Evolutionary conservation across 1,139 yeast genomes (phyloP).

Genomic region (Tardiomyces depauwii): DNA sequence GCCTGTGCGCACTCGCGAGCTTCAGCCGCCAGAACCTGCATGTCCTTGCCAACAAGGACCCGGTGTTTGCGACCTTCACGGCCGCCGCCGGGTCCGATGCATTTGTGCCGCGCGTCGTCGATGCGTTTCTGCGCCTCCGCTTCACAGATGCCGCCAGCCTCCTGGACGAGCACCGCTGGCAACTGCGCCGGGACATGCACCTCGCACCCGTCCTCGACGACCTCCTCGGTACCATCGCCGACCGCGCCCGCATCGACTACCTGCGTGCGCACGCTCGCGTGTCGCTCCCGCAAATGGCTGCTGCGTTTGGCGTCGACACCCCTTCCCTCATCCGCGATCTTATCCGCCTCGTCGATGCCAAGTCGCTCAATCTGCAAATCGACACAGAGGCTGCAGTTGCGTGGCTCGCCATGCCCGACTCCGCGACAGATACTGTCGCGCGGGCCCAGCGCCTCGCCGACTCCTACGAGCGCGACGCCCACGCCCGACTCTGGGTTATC

Average conservation of each 20-base stretch:
- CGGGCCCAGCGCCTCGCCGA: neutral
- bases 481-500: neutral
- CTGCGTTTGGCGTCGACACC: neutral
- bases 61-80: constrained; percentile 56
- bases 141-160: neutral
- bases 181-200: neutral
- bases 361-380: neutral
- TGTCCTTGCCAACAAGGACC: constrained; percentile 31
- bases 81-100: constrained; percentile 17
- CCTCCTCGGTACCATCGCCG: neutral
- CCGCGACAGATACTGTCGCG: neutral
- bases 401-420: neutral
- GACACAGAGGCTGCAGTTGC: neutral
- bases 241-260: neutral
- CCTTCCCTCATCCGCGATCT: neutral
- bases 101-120: neutral
- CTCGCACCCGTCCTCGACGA: neutral
- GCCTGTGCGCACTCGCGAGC: constrained; percentile 16
- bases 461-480: neutral
- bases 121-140: neutral
- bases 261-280: neutral
- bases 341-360: neutral
- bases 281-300: neutral
- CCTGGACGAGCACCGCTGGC: neutral
- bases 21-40: constrained; percentile 14